These are phyloP conservation scores for Heterobasidion irregulare DNA, from an alignment of 1,284 basidiomycete genomes.

Conservation along the genomic window DNA sequence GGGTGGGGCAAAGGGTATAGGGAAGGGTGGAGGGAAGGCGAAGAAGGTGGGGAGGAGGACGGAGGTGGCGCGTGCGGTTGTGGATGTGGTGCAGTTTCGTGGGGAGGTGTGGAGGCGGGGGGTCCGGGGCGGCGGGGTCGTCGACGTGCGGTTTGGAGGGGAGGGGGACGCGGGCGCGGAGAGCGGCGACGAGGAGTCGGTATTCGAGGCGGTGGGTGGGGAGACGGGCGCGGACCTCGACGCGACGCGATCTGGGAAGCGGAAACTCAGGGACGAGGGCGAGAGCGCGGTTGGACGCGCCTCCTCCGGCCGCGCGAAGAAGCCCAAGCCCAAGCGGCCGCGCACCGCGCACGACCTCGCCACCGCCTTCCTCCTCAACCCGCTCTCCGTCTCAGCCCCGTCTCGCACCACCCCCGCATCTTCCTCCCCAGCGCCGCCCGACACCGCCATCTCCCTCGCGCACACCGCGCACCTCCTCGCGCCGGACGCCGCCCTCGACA, in stretches of 20 bases:
- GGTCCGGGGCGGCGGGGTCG: conserved; percentile 23
- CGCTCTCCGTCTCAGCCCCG: conserved; percentile 21
- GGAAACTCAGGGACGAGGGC: conserved; percentile 4
- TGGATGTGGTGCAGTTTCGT: conserved; percentile 61
- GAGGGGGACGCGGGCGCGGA: conserved; percentile 22
- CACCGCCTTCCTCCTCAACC: conserved; percentile 48
- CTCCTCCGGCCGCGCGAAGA: conserved; percentile 23
- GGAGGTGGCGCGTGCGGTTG: conserved; percentile 53
- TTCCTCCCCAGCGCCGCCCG: conserved; percentile 6
- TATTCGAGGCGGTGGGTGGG: conserved; percentile 14
- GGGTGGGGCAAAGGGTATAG: conserved; percentile 26
- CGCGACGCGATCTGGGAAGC: conserved; percentile 4
- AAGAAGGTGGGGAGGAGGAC: conserved; percentile 46
- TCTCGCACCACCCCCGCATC: conserved; percentile 17
- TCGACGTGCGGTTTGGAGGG: conserved; percentile 29
- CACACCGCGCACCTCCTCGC: conserved; percentile 40
- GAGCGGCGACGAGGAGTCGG: conserved; percentile 11
- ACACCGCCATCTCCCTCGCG: conserved; percentile 16
- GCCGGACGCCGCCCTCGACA: conserved; percentile 27
- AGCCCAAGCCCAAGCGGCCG: conserved; percentile 20
- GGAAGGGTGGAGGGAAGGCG: conserved; percentile 31
- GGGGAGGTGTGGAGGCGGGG: conserved; percentile 45
- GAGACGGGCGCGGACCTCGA: conserved; percentile 10
- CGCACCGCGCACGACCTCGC: conserved; percentile 31
- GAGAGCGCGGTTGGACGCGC: too few relatives aligned